Percentiles rank a stretch among this genome's conserved stretches.
Conservation (phyloP, 805 yeast genomes). For the Lipomyces kockii region DNA sequence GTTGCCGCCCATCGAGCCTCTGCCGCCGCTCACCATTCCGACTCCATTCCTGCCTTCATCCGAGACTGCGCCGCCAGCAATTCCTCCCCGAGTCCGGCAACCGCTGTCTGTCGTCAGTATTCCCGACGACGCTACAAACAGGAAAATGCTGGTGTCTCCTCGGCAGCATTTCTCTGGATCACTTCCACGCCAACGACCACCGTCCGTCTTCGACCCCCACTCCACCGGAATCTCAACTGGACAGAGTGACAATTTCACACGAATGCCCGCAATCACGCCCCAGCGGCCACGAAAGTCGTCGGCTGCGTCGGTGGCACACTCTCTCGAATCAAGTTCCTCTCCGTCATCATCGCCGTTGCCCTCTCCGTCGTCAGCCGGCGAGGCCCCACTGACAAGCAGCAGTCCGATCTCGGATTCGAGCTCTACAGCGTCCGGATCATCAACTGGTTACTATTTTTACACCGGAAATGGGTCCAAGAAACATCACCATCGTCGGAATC, state of each 20-base stretch:
- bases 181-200: neutral
- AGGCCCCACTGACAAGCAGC: slow-evolving; percentile 12
- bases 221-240: neutral
- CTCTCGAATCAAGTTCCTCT: neutral
- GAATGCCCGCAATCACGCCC: neutral
- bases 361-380: neutral
- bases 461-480: neutral
- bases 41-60: slow-evolving; percentile 1
- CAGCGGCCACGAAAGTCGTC: slow-evolving; percentile 9
- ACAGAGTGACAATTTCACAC: neutral
- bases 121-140: neutral
- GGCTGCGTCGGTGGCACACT: neutral
- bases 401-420: slow-evolving; percentile 10
- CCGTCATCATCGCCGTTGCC: slow-evolving; percentile 14
- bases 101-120: slow-evolving; percentile 2
- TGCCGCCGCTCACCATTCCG: slow-evolving; percentile 20
- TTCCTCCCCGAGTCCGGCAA: slow-evolving; percentile 11
- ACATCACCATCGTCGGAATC: neutral
- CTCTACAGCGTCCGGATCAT: slow-evolving; percentile 5
- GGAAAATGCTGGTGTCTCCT: neutral
- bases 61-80: slow-evolving; percentile 5
- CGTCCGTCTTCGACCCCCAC: neutral
- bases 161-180: slow-evolving; percentile 3
- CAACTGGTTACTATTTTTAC: slow-evolving; percentile 2
- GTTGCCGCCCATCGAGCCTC: slow-evolving; percentile 22